phyloP scores from a whole-genome alignment of 2,329 filamentous ascomycete genomes.

The Colletotrichum lupini region DNA sequence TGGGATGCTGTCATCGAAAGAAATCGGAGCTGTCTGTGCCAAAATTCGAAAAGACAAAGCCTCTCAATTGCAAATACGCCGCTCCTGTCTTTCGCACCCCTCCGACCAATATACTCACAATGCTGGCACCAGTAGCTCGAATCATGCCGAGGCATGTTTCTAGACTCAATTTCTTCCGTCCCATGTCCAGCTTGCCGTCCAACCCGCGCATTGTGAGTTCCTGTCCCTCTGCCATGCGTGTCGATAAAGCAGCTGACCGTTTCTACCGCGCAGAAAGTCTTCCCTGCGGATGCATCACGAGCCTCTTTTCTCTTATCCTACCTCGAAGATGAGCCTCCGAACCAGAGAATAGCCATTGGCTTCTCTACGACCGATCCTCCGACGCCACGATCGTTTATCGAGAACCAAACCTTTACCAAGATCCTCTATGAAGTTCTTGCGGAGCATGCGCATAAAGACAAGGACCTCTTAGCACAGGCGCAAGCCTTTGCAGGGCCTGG shows the following conservation, averaged over 20 bases:
- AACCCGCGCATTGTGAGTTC: conserved; percentile 66
- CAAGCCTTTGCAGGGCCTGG: conserved; percentile 69
- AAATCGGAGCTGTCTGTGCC: conserved; percentile 5
- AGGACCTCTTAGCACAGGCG: conserved; percentile 65
- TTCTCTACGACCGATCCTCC: conserved; percentile 69
- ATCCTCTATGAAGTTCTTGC: conserved; percentile 69
- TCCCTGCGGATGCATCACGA: conserved; percentile 58
- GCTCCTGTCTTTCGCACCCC: neutral
- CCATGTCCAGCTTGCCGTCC: conserved; percentile 58
- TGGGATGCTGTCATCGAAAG: conserved; percentile 15
- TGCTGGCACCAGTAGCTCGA: conserved; percentile 46
- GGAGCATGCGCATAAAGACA: conserved; percentile 67
- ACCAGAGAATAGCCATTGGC: conserved; percentile 66
- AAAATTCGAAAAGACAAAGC: conserved; percentile 6
- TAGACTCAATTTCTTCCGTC: conserved; percentile 40
- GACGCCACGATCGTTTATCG: conserved; percentile 67
- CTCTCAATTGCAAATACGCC: neutral
- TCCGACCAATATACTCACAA: conserved; percentile 32
- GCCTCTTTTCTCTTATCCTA: conserved; percentile 67
- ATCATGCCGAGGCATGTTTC: conserved; percentile 33
- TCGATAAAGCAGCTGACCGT: conserved; percentile 29
- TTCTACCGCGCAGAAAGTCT: conserved; percentile 62
- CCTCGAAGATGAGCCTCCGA: conserved; percentile 68
- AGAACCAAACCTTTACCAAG: conserved; percentile 69
- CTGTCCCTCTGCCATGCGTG: neutral